phyloP scores from a whole-genome alignment of 139 green algal genomes.

The Chlorella sp. region DNA sequence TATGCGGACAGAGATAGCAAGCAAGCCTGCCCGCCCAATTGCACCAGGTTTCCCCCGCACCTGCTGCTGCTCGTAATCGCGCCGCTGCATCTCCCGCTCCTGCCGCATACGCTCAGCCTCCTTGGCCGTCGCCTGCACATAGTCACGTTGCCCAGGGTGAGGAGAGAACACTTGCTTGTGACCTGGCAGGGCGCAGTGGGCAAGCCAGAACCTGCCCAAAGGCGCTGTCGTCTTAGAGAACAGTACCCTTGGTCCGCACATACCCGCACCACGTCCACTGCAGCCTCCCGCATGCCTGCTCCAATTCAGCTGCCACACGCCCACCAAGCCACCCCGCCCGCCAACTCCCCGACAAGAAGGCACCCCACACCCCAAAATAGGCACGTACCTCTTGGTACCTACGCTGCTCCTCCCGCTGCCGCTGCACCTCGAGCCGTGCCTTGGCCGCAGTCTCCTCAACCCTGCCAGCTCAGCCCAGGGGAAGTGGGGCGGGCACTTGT shows the following conservation, averaged over 20 bases:
- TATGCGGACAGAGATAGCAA: not conserved
- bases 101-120: conserved; percentile 25
- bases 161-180: not conserved
- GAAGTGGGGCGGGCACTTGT: not conserved
- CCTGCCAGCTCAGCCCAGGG: not conserved
- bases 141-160: not conserved
- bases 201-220: not conserved
- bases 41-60: not conserved
- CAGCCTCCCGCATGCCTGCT: not conserved
- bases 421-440: conserved; percentile 20
- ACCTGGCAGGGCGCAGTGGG: not conserved
- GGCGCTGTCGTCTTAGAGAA: no score
- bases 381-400: conserved; percentile 26
- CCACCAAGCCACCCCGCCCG: not conserved
- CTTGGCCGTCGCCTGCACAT: conserved; percentile 25
- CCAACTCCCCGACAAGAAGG: no score
- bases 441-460: conserved; percentile 42
- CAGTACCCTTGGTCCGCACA: not conserved
- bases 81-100: conserved; percentile 23
- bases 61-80: conserved; percentile 43
- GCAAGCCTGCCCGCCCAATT: not conserved
- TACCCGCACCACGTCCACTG: not conserved
- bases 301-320: not conserved
- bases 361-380: not conserved
- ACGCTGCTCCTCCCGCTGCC: conserved; percentile 32